A percentile compares a stretch with the other conserved stretches of the same genome.
Conservation (phyloP, 352 stramenopile genomes). For the Phytophthora pseudosyringae region DNA sequence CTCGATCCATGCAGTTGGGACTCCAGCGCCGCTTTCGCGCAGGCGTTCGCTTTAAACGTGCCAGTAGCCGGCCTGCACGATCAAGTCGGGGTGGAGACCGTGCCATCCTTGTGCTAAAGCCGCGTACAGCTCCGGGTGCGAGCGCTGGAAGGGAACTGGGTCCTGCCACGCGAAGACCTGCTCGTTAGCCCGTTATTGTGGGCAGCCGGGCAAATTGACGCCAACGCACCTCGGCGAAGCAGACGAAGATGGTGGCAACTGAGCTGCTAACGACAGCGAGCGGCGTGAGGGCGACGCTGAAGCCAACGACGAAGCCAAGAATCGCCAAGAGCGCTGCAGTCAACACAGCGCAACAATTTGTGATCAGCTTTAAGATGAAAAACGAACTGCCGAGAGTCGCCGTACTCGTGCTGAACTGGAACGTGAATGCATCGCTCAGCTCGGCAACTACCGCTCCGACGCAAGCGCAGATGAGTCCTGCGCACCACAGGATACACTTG, state of each 20-base stretch:
- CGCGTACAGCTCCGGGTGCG: conserved; percentile 77
- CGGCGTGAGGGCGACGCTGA: conserved; percentile 80
- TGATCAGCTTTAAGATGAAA: neutral
- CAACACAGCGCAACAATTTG: neutral
- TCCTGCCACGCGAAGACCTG: conserved; percentile 37
- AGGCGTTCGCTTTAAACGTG: neutral
- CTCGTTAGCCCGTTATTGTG: neutral
- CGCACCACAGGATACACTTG: neutral
- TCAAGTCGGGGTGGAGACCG: conserved; percentile 76
- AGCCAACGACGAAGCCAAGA: conserved; percentile 6
- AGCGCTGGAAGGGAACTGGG: conserved; percentile 62
- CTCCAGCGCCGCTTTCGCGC: too few species aligned
- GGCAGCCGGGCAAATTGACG: neutral
- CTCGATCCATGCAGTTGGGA: too few species aligned
- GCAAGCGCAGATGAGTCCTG: conserved; percentile 1
- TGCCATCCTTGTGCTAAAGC: conserved; percentile 77
- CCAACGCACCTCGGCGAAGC: conserved; percentile 90
- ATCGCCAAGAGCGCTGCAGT: conserved; percentile 1
- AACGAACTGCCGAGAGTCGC: neutral
- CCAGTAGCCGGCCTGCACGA: conserved; percentile 38
- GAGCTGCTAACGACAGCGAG: conserved; percentile 93
- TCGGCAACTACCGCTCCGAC: conserved; percentile 6
- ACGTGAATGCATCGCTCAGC: conserved; percentile 5
- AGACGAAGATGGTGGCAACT: conserved; percentile 95
- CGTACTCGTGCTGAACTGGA: conserved; percentile 9